Evolutionary conservation across 2,329 filamentous ascomycete species (phyloP).

Genomic region (Fusarium floridanum): DNA sequence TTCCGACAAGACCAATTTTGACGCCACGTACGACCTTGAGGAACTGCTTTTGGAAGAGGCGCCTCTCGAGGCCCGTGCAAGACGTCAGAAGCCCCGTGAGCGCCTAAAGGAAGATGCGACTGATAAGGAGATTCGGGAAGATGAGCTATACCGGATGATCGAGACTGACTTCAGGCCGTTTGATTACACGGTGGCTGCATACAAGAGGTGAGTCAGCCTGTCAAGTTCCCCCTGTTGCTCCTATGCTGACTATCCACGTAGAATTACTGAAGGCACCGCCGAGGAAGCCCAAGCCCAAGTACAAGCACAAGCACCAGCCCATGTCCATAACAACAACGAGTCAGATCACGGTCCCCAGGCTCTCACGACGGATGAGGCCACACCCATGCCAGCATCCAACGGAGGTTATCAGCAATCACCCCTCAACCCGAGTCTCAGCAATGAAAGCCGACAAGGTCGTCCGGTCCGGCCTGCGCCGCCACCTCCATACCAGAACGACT

Average conservation of each 20-base stretch:
- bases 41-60: constrained; percentile 95
- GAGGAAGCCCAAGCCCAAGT: constrained; percentile 17
- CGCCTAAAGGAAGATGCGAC: constrained; percentile 94
- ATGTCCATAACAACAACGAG: constrained; percentile 5
- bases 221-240: background rate
- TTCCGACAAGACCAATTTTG: constrained; percentile 98
- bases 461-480: constrained; percentile 53
- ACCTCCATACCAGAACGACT: constrained; percentile 62
- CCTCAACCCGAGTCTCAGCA: constrained; percentile 44
- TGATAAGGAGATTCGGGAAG: constrained; percentile 92
- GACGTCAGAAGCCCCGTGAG: constrained; percentile 93
- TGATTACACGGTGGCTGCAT: constrained; percentile 89
- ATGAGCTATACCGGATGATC: constrained; percentile 94
- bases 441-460: constrained; percentile 44
- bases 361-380: constrained; percentile 65
- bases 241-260: constrained; percentile 33
- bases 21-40: constrained; percentile 97
- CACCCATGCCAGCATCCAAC: constrained; percentile 53
- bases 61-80: constrained; percentile 89
- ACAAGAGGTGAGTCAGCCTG: constrained; percentile 72
- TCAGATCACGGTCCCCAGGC: constrained; percentile 56
- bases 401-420: constrained; percentile 43
- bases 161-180: constrained; percentile 95
- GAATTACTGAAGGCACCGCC: constrained; percentile 52
- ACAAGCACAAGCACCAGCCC: no score